Percentiles rank a stretch among this genome's conserved stretches.
phyloP scores from a whole-genome alignment of 2,329 filamentous ascomycete species.

The Pseudonectria buxi region DNA sequence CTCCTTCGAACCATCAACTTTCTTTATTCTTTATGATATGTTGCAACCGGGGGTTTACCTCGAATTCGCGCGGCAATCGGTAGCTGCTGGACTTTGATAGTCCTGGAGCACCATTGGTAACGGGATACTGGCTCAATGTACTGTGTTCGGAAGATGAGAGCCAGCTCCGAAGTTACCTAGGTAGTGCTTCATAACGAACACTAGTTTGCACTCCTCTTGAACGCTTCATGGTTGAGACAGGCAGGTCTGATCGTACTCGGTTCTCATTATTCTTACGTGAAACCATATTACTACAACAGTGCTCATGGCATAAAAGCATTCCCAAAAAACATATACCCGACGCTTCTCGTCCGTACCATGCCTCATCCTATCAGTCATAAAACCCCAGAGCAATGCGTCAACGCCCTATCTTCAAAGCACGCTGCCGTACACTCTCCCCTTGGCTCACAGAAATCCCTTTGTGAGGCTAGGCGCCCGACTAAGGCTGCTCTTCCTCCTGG shows the following conservation, averaged over 20 bases:
- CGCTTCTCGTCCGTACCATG: background rate
- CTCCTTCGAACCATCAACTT: no score
- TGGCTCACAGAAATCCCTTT: slow-evolving; percentile 64
- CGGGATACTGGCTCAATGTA: no score
- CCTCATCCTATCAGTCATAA: slow-evolving; percentile 6
- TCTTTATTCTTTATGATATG: no score
- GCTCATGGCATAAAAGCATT: background rate
- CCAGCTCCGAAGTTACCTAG: no score
- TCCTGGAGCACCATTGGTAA: no score
- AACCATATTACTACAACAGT: slow-evolving; percentile 11
- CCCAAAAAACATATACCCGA: slow-evolving; percentile 7
- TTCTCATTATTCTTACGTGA: slow-evolving; percentile 17
- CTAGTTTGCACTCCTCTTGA: no score
- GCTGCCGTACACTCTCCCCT: background rate
- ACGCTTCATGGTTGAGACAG: no score
- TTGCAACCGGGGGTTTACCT: no score
- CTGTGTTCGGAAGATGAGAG: no score
- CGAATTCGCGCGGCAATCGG: no score
- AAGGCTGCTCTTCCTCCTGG: slow-evolving; percentile 60
- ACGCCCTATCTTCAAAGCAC: slow-evolving; percentile 10
- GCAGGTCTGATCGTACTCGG: background rate
- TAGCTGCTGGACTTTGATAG: no score
- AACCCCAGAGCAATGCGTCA: slow-evolving; percentile 17
- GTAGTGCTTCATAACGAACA: no score
- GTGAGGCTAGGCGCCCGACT: slow-evolving; percentile 60